Evolutionary conservation across 345 rosid species (phyloP), one percentile per base, ranked within the genome.

Genomic region (Limnanthes douglasii): DNA sequence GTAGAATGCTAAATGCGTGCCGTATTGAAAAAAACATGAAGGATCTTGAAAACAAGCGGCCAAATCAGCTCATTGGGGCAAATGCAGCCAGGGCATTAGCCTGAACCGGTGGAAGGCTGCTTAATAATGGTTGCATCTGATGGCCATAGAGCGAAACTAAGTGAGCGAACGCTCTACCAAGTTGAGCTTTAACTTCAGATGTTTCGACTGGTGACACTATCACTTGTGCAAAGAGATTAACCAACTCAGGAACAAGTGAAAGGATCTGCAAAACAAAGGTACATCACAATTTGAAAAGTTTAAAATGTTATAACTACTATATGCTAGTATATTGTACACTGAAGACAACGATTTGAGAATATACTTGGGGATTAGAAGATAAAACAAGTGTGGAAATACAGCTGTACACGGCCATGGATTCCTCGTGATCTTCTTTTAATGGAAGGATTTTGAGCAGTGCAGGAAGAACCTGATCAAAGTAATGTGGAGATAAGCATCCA

Each of bases 381-480:
- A 78, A 53, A 39, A 92, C 85, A 37, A 85, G 93, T 19, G 75
- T 54, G 37, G 72, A 81, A 42, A 85, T 59, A 64, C 96, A 92
- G 38, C 62, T 65, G 59, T 85, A 85, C 26, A 92, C 93, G 26
- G 88, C 68, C 69, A 69, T 60, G 24, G 99, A 92, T 56, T 92
- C 99, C 46, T 92, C 99, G 10, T 43, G 90, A 47, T 92, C 96
- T 69, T 92, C 99, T 58, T 72, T 85, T 25, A 92, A 38, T 23
- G 99, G 99, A 57, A 92, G 93, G 33, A 67, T 85, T 68, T 71
- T 92, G 58, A 92, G 21, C 36, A 92, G 72, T 37, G 74, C 83
- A 14, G 96, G 96, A 51, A 92, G 90, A 42, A 92, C 96, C 94
- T 90, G 69, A 12, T 43, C 54, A 29, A 43, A 21, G 15, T 24